Evolutionary conservation across 805 yeast genomes (phyloP), one percentile per base, ranked within the genome.

Genomic region (Pichia ethanolica): DNA sequence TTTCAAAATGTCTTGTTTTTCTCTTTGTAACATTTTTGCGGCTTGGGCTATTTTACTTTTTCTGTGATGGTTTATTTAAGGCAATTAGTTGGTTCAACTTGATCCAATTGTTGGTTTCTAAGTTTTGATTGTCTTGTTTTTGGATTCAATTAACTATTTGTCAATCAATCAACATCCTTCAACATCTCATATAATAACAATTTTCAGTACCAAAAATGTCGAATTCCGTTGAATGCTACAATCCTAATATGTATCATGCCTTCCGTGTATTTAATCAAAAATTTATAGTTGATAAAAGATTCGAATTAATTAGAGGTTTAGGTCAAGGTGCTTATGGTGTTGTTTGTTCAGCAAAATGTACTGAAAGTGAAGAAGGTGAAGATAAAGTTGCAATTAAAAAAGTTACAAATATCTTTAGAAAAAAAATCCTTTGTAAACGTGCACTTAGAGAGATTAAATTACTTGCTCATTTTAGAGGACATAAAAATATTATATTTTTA

Each of bases 281-380:
- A 63, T 93, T 93, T 66, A 80, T 90, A 40, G 90, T 93, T 50
- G 98, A 93, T 66, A 81, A 80, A 56, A 72, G 97, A 47, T 89
- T 91, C 65, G 87, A 89, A 62, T 77, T 93, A 57, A 88, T 89
- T 51, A 87, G 90, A 61, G 98, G 93, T 59, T 77, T 93, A 38
- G 99, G 99, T 5, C 97, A 93, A 59, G 99, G 99, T 11, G 98
- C 99, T 1, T 93, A 93, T 62, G 99, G 99, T 39, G 83, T 91
- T 5, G 99, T 93, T 6, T 91, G 97, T 62, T 86, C 96, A 1
- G 99, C 99, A 14, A 79, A 82, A 58, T 90, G 89, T 65, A 75
- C 80, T 5, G 86, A 81, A 48, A 72, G 79, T 1, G 78, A 78
- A 5, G 87, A 82, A 46, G 91, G 85, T 42, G 91, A 86, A 44